Evolutionary conservation across 2,329 filamentous ascomycete species (phyloP).

Genomic region (Clarireedia paspali): DNA sequence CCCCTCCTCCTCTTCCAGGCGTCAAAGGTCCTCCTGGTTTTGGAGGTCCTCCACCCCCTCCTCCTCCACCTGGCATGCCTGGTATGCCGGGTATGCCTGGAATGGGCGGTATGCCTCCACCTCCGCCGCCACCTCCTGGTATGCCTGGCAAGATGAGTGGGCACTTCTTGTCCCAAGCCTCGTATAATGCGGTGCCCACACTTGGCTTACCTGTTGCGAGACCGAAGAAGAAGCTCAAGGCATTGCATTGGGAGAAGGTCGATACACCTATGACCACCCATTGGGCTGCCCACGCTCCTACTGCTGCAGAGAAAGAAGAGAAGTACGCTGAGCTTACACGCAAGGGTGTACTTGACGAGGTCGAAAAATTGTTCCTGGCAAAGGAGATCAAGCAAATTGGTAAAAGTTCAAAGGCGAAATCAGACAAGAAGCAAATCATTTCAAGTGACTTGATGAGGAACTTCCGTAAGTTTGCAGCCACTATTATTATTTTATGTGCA

Average conservation of each 20-base stretch:
- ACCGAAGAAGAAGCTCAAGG: constrained; percentile 99
- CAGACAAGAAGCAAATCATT: constrained; percentile 97
- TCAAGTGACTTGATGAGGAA: constrained; percentile 82
- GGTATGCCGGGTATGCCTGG: constrained; percentile 35
- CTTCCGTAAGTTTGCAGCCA: constrained; percentile 51
- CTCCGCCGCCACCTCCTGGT: constrained; percentile 50
- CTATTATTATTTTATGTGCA: not conserved
- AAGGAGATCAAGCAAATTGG: constrained; percentile 92
- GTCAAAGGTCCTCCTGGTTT: constrained; percentile 24
- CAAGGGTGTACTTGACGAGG: constrained; percentile 94
- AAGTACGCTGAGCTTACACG: constrained; percentile 90
- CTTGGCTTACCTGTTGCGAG: constrained; percentile 72
- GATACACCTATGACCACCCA: constrained; percentile 86
- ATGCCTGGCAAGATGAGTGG: constrained; percentile 64
- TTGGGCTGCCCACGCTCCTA: constrained; percentile 82
- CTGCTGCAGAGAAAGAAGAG: constrained; percentile 83
- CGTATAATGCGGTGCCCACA: constrained; percentile 44
- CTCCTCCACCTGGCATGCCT: constrained; percentile 39
- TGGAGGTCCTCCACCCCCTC: constrained; percentile 31
- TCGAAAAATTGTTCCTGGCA: constrained; percentile 94
- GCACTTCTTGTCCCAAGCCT: constrained; percentile 61
- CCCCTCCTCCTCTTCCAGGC: constrained; percentile 22
- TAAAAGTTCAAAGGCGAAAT: constrained; percentile 57
- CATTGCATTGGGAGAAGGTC: constrained; percentile 98
- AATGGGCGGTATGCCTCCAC: constrained; percentile 39